These are phyloP conservation scores for Tulasnella calospora DNA, from an alignment of 768 basidiomycete species.

Conservation along the genomic window DNA sequence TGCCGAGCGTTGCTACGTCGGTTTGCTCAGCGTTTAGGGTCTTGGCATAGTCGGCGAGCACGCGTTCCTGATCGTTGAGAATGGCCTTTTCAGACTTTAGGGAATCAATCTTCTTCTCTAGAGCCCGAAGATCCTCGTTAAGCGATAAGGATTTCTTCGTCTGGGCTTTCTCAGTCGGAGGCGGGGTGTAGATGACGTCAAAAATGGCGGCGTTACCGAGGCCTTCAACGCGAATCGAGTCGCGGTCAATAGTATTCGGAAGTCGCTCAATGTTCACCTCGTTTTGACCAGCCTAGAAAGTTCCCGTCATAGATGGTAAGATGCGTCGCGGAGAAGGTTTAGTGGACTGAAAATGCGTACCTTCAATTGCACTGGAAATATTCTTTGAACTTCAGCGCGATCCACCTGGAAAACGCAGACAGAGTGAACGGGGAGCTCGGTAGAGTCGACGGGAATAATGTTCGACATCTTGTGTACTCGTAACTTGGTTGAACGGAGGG, in stretches of 20 bases:
- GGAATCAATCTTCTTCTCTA: background rate
- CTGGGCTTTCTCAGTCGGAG: background rate
- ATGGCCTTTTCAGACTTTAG: constrained; percentile 17
- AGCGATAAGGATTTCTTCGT: background rate
- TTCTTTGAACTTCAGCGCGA: constrained; percentile 25
- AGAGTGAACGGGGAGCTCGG: constrained; percentile 18
- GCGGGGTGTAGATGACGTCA: constrained; percentile 25
- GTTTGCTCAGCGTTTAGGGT: constrained; percentile 39
- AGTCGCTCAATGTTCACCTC: constrained; percentile 24
- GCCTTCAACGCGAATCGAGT: constrained; percentile 28
- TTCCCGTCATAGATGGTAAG: background rate
- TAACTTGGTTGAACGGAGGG: background rate
- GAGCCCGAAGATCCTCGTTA: background rate
- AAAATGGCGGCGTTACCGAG: constrained; percentile 28
- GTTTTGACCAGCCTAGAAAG: constrained; percentile 25
- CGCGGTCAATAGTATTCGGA: constrained; percentile 25
- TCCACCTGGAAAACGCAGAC: constrained; percentile 24
- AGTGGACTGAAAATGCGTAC: background rate
- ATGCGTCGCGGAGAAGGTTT: background rate
- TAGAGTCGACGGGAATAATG: constrained; percentile 23
- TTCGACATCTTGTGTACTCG: constrained; percentile 23
- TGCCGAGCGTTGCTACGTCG: constrained; percentile 32
- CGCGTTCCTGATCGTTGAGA: background rate
- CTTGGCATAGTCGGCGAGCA: constrained; percentile 6
- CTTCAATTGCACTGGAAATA: constrained; percentile 21